Percentiles rank a stretch among this genome's conserved stretches.
Evolutionary conservation across 441 rosid species (phyloP).

Genomic region (Theobroma grandiflorum): DNA sequence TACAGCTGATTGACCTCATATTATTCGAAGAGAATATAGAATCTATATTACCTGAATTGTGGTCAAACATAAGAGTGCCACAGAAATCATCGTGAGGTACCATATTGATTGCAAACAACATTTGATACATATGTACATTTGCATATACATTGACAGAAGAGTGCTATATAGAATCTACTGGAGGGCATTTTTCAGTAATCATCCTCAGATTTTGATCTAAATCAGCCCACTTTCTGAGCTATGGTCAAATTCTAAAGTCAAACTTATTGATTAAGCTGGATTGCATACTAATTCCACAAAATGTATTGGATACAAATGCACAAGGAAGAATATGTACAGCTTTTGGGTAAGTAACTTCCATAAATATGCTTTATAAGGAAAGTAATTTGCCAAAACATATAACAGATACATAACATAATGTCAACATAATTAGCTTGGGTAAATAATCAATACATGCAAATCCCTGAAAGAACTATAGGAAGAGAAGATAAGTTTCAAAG

Average conservation of each 20-base stretch:
- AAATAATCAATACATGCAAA: not conserved
- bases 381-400: not conserved
- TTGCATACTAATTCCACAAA: not conserved
- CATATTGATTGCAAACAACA: not conserved
- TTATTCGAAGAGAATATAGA: not conserved
- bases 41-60: not conserved
- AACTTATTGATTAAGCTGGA: not conserved
- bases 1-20: not conserved
- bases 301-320: not conserved
- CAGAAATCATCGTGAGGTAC: not conserved
- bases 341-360: not conserved
- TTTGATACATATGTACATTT: not conserved
- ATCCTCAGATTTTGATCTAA: not conserved
- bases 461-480: not conserved
- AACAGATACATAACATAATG: not conserved
- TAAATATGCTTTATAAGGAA: conserved; percentile 5
- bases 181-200: not conserved
- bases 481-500: conserved; percentile 15
- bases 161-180: not conserved
- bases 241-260: not conserved
- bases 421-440: not conserved
- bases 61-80: not conserved
- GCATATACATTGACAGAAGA: not conserved
- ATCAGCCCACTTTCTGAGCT: not conserved
- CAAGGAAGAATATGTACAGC: not conserved